Percentiles rank a stretch among this genome's conserved stretches.
phyloP scores from a whole-genome alignment of 2,329 filamentous ascomycete species.

The Colletotrichum eremochloae region DNA sequence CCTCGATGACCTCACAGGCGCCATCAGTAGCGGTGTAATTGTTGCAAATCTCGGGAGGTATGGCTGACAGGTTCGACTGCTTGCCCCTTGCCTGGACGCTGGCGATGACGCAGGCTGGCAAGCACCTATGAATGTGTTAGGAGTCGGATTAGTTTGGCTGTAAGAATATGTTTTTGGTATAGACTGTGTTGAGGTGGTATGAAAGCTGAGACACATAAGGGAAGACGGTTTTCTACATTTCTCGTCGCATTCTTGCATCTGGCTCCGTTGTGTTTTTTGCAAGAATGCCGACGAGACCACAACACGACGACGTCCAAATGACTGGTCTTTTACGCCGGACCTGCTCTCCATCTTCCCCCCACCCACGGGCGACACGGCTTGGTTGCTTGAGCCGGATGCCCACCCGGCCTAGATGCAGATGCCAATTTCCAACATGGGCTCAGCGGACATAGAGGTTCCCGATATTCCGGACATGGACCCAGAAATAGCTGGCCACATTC shows the following conservation, averaged over 20 bases:
- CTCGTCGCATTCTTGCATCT: not conserved
- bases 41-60: slow-evolving; percentile 1
- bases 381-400: not conserved
- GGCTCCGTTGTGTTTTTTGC: not conserved
- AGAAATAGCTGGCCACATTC: not conserved
- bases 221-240: not conserved
- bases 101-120: slow-evolving; percentile 1
- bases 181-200: no score
- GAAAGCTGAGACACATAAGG: not conserved
- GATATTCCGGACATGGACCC: not conserved
- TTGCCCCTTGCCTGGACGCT: slow-evolving; percentile 6
- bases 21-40: not conserved
- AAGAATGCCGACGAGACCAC: slow-evolving; percentile 1
- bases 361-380: not conserved
- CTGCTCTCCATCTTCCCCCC: not conserved
- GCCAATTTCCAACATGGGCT: not conserved
- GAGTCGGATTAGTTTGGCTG: not conserved
- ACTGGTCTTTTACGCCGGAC: not conserved
- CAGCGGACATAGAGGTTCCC: not conserved
- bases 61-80: slow-evolving; percentile 3
- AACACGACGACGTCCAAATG: not conserved
- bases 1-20: not conserved
- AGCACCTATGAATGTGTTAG: not conserved
- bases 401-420: not conserved
- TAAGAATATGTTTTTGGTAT: no score